Base-by-base conservation (phyloP, 257 asterid genomes). In the Fraxinus pennsylvanica region DNA sequence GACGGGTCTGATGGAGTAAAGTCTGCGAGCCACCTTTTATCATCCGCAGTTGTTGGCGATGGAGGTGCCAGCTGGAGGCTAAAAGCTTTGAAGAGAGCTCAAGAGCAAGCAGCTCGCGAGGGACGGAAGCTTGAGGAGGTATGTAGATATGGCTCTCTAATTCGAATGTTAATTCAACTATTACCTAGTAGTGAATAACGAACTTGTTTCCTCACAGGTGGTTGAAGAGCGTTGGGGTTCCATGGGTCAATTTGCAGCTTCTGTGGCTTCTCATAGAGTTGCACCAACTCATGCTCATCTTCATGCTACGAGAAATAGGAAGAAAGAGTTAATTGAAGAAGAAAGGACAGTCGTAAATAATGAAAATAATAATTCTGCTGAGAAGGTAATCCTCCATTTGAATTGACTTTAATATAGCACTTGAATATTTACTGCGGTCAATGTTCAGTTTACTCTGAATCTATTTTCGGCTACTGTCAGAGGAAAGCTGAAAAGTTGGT, bases 51-150 rank as follows among this genome's bases (percentile, higher is more conserved):
- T 86, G 85, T 93, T 80, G 99, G 99, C 30, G 99, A 95, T 91
- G 99, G 99, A 72, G 99, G 99, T 76, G 99, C 99, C 72, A 95
- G 98, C 87, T 95, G 98, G 99, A 88, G 99, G 89, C 93, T 90
- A 63, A 95, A 93, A 88, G 97, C 98, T 74, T 84, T 95, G 85
- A 93, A 90, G 86, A 89, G 98, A 80, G 88, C 99, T 57, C 85
- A 91, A 83, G 98, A 95, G 84, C 99, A 95, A 88, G 97, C 99
- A 80, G 89, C 91, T 76, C 98, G 98, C 27, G 99, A 93, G 78
- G 98, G 98, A 45, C 89, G 91, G 73, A 81, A 85, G 33, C 88
- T 95, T 75, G 85, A 92, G 32, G 94, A 93, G 90, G 99, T 91
- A 78, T 79, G 82, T 32, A 57, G 77, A 6, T 77, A 43, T 77